Base-by-base conservation (phyloP, 1,284 basidiomycete genomes). In the Laetiporus sulphureus region DNA sequence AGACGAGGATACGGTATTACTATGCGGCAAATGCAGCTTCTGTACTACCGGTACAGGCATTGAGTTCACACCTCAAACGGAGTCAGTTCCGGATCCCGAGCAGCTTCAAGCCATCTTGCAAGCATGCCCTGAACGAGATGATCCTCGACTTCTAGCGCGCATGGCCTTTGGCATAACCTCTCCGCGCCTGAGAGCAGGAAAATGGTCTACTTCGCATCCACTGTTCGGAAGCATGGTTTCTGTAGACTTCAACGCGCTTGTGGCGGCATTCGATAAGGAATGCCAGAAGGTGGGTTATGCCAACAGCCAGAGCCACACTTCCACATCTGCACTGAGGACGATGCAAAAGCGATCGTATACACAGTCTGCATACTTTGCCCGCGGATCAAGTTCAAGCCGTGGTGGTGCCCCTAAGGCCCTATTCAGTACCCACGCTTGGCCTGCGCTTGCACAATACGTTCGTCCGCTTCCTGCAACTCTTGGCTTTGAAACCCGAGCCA, bases 121-220 rank as follows among this genome's bases (percentile, higher is more conserved):
- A 18, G 65, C 63, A 10, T 74, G 71, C 46, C 64, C 60, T 25
- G 70, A 68, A 36, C 68, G 72, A 25, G 72, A 75, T 49, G 73
- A 75, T 45, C 67, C 71, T 12, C 69, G 71, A 8, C 57, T 72
- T 23, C 58, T 73, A 11, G 69, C 72, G 4, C 67, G 71, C 12
- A 66, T 73, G 60, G 72, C 72, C 1, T 72, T 73, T 42, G 72
- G 72, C 2, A 64, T 73, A 43, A 65, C 66, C 0, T 71, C 68
- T 4, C 72, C 72, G 2, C 62, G 72, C 1, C 54, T 73, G 27
- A 69, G 69, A 4, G 58, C 56, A 12, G 51, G 60, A 34, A 71
- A 67, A 46, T 65, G 67, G 57, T 65, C 63, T 11, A 61, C 58
- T 0, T 50, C 49, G n/a, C 65, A 69, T 42, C 60, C 61, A 1